A percentile compares a stretch with the other conserved stretches of the same genome.
Conservation (phyloP, 2,329 filamentous ascomycete genomes). For the Ciborinia camelliae region DNA sequence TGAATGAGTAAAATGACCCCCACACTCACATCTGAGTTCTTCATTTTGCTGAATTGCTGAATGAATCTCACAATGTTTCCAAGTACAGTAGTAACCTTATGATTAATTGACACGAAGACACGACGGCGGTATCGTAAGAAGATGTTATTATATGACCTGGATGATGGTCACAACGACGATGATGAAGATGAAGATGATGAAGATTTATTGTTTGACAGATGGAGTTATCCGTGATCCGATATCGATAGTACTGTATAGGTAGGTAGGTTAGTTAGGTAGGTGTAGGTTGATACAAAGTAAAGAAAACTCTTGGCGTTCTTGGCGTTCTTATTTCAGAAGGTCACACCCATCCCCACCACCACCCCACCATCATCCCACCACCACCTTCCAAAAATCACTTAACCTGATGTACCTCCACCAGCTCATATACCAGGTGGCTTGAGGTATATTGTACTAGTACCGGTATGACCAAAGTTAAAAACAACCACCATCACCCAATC, state of each 20-base stretch:
- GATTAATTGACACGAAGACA: not conserved
- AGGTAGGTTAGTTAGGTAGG: too few species aligned
- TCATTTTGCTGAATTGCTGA: conserved; percentile 11
- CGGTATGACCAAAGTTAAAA: too few species aligned
- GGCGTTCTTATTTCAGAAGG: conserved; percentile 15
- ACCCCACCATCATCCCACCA: not conserved
- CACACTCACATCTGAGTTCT: not conserved
- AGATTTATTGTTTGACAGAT: not conserved
- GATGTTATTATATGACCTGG: not conserved
- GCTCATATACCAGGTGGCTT: too few species aligned
- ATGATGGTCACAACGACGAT: not conserved
- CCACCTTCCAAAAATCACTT: conserved; percentile 10
- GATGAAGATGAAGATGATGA: not conserved
- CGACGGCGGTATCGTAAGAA: not conserved
- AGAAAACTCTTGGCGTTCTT: not conserved
- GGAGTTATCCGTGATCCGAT: not conserved
- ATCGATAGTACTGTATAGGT: too few species aligned
- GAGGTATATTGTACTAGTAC: too few species aligned
- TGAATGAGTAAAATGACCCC: not conserved
- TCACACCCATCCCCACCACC: not conserved
- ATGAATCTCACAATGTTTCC: not conserved
- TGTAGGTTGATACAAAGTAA: too few species aligned
- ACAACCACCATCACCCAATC: not conserved
- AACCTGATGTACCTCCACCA: too few species aligned
- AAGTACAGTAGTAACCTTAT: too few species aligned